Base-by-base conservation (phyloP, 371 early-diverging fungal species). In the Mucor indicus region DNA sequence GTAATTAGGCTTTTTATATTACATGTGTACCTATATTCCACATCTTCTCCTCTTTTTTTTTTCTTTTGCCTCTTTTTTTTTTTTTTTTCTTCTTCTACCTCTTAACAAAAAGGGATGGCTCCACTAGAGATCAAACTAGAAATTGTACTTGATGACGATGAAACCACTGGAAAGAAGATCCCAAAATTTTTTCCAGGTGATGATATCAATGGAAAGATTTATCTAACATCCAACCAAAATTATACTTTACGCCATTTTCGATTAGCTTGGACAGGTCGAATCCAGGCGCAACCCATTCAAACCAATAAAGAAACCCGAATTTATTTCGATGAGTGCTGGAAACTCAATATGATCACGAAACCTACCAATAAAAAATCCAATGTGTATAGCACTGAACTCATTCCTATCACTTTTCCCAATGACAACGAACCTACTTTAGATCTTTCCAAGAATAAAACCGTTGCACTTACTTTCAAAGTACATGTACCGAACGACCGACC, bases 131-230 rank as follows among this genome's bases (percentile, higher is more conserved):
- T 57, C 2, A 60, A 60, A 48, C 16, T 60, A 43, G 55, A 60
- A 43, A 50, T 60, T 21, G 13, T 22, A 7, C 24, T 60, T 4
- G 47, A 60, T 22, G 38, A 33, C n/a, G 15, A n/a, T n/a, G n/a
- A 33, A 4, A 29, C 6, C 12, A 12, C 6, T 29, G 12, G 44
- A 16, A 32, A 23, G 0, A 31, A 40, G 13, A 6, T 32, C 19
- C n/a, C n/a, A n/a, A 49, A 49, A 38, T 60, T 48, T 21, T 55
- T 29, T 30, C 55, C 55, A 30, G 55, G 60, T 4, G 60, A 60
- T 23, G 16, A 19, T 29, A 31, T 60, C 1, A 21, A 38, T 23
- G 60, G 55, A 17, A 60, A 50, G 20, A 38, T 60, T 1, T 47
- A 55, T 27, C 32, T 60, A 4, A 60, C 51, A 0, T 23, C 55